Evolutionary conservation across 129 eudicot species (phyloP), one percentile per base, ranked within the genome.

Genomic region (Solidago caesia): DNA sequence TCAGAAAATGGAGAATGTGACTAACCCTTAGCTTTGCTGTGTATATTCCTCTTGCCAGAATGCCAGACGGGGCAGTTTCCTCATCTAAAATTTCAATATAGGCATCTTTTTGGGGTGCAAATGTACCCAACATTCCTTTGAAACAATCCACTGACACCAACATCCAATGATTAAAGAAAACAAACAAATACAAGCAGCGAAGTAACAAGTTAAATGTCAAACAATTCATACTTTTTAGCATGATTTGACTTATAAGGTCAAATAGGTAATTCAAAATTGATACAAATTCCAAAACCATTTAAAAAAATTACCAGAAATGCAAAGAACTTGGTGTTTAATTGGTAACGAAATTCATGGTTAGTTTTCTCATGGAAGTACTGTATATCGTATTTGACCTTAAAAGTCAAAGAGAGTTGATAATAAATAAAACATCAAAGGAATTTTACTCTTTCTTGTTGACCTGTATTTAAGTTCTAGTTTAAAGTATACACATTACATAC

Each of bases 11-110:
- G 49, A 55, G 63, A 46, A 65, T 4, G 6, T 43, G n/a, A 58
- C 86, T 27, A 64, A 91, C 97, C 89, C 77, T 81, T n/a, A 91
- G 87, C 80, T 86, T 88, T 45, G 97, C 97, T 4, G 82, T 78
- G 80, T 88, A 91, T 77, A 83, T 82, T 53, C 97, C 97, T 83
- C 97, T 89, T 56, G 97, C 97, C 78, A 91, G 88, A 77, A 79
- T 84, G 51, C 97, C 97, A 25, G 87, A 82, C 7, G 97, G 97
- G 67, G 97, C 82, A 11, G 92, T 91, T 75, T 86, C 97, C 80
- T 88, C 92, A 53, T 91, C 97, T 81, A 91, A 87, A 39, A 79
- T 87, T 76, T 86, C 90, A 21, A 88, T 77, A 42, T 88, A 91
- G 2, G 92, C 88, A 72, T 88, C 90, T 62, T 81, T 77, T 26